Base-by-base conservation (phyloP, 2,329 filamentous ascomycete genomes). In the Pseudocercospora fijiensis region DNA sequence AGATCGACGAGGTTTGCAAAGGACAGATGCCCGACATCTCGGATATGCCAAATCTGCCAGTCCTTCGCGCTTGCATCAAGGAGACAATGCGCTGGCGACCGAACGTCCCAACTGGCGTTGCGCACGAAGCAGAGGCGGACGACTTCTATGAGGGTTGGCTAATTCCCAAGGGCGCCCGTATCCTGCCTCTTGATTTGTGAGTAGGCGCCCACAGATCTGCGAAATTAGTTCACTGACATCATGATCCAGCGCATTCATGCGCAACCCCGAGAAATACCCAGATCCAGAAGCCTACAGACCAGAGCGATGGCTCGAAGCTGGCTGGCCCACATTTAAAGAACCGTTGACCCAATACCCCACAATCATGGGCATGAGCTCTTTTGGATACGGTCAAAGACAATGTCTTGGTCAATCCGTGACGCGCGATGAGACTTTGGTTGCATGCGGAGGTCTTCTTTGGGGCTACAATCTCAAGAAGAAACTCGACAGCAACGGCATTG, bases 291-390 rank as follows among this genome's bases (percentile, higher is more conserved):
- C 30, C 49, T 67, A 63, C 60, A 45, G 53, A 22, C 65, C 65
- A 11, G 65, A 67, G 51, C 63, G 65, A 37, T 67, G 65, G 65
- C 57, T 67, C 20, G 60, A 67, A 33, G 30, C 53, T 83, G 80
- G 27, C 86, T 89, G 83, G 81, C 87, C 87, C 0, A 87, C 86
- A 0, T 89, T 84, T 76, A 84, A 88, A 70, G 86, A 85, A 70
- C 87, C 87, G 0, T 80, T 89, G n/a, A 82, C 82, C 1, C 81
- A 82, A 61, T 88, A 84, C 70, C 87, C 87, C 16, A 86, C 84
- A 74, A 83, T 89, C 72, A 85, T 86, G 67, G 82, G 82, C 41
- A 86, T 88, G 83, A 84, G 86, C 66, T 86, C 84, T 0, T 89
- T 89, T 70, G 86, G 86, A 27, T 88, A 82, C 79, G 87, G 86